Evolutionary conservation across 495 filamentous ascomycete genomes (phyloP).

Genomic region (Darksidea phi): DNA sequence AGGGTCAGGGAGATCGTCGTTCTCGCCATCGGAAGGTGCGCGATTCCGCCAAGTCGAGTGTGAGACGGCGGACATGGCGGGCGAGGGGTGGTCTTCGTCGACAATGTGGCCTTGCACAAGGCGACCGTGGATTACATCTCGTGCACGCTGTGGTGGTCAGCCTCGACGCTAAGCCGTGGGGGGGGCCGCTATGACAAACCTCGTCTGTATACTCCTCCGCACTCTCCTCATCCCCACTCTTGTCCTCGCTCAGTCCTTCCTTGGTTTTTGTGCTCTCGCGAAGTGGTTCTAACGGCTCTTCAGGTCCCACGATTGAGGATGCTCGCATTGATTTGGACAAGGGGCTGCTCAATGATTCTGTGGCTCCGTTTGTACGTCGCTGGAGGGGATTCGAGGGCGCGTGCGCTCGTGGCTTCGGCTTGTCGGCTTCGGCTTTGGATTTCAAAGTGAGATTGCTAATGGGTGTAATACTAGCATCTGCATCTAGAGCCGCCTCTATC

Average conservation of each 20-base stretch:
- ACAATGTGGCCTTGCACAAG: conserved; percentile 96
- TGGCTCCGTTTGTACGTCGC: conserved; percentile 17
- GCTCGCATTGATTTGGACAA: conserved; percentile 30
- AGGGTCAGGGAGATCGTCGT: conserved; percentile 49
- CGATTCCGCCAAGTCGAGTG: conserved; percentile 49
- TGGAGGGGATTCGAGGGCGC: conserved; percentile 21
- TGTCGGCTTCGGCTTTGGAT: conserved; percentile 10
- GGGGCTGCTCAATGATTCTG: conserved; percentile 26
- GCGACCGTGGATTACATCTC: conserved; percentile 86
- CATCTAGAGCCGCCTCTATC: conserved; percentile 27
- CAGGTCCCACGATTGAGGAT: conserved; percentile 19
- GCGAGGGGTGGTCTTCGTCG: conserved; percentile 85
- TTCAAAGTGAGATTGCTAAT: conserved; percentile 15
- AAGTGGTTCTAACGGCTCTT: conserved; percentile 9
- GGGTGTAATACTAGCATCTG: conserved; percentile 25
- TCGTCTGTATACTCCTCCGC: conserved; percentile 78
- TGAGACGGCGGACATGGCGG: conserved; percentile 63
- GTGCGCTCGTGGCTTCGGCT: conserved; percentile 21
- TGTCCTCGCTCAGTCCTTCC: background rate
- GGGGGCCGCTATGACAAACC: conserved; percentile 24
- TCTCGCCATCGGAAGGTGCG: conserved; percentile 49
- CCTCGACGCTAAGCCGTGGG: background rate
- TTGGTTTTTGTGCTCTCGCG: background rate
- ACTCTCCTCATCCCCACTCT: conserved; percentile 40
- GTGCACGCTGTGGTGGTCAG: conserved; percentile 56